Percentiles rank a stretch among this genome's conserved stretches.
These are phyloP conservation scores for Kuraishia cidri DNA, from an alignment of 805 yeast genomes.

Conservation along the genomic window DNA sequence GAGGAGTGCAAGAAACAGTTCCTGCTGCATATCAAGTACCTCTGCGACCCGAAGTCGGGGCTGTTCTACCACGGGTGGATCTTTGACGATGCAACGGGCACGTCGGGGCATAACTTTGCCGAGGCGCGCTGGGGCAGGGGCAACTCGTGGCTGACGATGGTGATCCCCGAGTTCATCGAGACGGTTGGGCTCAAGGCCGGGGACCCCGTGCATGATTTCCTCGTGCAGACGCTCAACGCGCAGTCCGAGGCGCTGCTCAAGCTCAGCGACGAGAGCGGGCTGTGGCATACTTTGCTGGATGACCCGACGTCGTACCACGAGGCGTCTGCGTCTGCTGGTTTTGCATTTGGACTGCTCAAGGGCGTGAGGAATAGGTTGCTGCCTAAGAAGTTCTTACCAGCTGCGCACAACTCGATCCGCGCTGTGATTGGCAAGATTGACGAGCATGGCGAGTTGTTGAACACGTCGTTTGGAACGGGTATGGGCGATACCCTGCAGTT, in stretches of 20 bases:
- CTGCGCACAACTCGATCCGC: slow-evolving; percentile 20
- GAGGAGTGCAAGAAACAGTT: slow-evolving; percentile 25
- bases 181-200: slow-evolving; percentile 16
- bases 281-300: slow-evolving; percentile 24
- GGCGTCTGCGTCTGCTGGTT: slow-evolving; percentile 25
- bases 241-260: slow-evolving; percentile 18
- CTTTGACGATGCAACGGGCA: too few relatives aligned
- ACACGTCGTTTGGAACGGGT: slow-evolving; percentile 26
- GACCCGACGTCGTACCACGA: slow-evolving; percentile 20
- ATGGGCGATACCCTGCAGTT: slow-evolving; percentile 23
- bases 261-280: slow-evolving; percentile 20
- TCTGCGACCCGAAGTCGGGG: slow-evolving; percentile 20
- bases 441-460: slow-evolving; percentile 20
- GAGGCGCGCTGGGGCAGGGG: slow-evolving; percentile 27
- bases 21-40: slow-evolving; percentile 21
- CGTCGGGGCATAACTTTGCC: slow-evolving; percentile 17
- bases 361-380: slow-evolving; percentile 19
- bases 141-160: slow-evolving; percentile 26
- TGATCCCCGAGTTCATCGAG: slow-evolving; percentile 25
- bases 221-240: slow-evolving; percentile 19
- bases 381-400: slow-evolving; percentile 12
- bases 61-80: slow-evolving; percentile 25
- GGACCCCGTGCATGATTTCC: slow-evolving; percentile 17
- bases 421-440: slow-evolving; percentile 20
- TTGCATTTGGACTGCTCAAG: slow-evolving; percentile 25